phyloP scores from a whole-genome alignment of 73 alveolate genomes.

The Paramecium tetraurelia region DNA sequence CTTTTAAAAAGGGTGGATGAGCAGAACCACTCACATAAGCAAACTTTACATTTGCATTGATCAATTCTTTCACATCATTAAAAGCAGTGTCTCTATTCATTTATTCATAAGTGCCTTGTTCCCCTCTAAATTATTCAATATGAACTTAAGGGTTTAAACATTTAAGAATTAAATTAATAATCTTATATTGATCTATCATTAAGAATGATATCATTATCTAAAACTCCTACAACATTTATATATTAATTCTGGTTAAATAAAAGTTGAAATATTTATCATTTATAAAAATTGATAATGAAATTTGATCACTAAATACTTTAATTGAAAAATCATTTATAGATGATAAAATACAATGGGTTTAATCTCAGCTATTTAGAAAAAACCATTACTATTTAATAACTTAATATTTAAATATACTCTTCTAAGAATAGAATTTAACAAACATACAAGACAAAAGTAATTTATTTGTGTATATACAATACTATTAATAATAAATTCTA shows the following conservation, averaged over 20 bases:
- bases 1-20: conserved; percentile 53
- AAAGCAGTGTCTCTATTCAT: conserved; percentile 43
- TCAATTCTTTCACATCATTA: neutral
- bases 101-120: conserved; percentile 43
- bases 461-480: no score
- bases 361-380: no score
- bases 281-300: no score
- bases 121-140: neutral
- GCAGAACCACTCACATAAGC: conserved; percentile 59
- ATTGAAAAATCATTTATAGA: no score
- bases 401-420: no score
- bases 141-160: neutral
- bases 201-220: neutral
- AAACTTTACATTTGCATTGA: neutral
- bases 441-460: no score
- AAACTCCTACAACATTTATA: neutral
- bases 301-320: no score
- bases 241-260: neutral
- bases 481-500: neutral
- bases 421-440: no score
- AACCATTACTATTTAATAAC: no score
- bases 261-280: no score
- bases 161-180: neutral
- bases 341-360: no score
- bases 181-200: neutral